These are phyloP conservation scores for Fusarium sacchari DNA, from an alignment of 2,329 filamentous ascomycete genomes.

Conservation along the genomic window DNA sequence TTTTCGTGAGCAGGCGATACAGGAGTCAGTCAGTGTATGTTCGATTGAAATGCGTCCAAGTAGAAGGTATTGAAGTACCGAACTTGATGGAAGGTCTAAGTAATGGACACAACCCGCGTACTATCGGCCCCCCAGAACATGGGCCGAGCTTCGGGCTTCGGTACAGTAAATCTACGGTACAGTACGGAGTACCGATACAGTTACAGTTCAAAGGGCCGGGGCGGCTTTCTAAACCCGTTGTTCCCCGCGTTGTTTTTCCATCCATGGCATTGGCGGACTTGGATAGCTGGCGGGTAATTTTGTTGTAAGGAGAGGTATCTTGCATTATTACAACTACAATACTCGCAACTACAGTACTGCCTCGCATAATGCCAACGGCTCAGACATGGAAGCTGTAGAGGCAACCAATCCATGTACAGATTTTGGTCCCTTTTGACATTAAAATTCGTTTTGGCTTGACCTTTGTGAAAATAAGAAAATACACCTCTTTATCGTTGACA, in stretches of 20 bases:
- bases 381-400: constrained; percentile 16
- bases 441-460: constrained; percentile 51
- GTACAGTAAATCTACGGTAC: constrained; percentile 3
- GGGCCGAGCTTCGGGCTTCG: constrained; percentile 36
- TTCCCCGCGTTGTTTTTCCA: constrained; percentile 20
- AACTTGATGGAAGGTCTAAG: constrained; percentile 22
- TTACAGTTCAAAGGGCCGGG: neutral
- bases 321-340: constrained; percentile 34
- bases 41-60: constrained; percentile 15
- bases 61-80: constrained; percentile 17
- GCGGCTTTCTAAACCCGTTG: constrained; percentile 2
- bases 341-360: constrained; percentile 30
- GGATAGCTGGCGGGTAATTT: neutral
- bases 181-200: constrained; percentile 8
- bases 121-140: constrained; percentile 42
- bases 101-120: constrained; percentile 42
- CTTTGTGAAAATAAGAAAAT: constrained; percentile 51
- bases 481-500: constrained; percentile 48
- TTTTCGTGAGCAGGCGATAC: neutral
- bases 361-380: constrained; percentile 22
- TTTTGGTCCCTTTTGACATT: constrained; percentile 49
- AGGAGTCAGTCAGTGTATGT: neutral
- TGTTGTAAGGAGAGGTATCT: constrained; percentile 12
- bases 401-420: constrained; percentile 44
- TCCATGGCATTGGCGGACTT: neutral